phyloP scores from a whole-genome alignment of 2,329 filamentous ascomycete genomes.

The Colletotrichum lentis region DNA sequence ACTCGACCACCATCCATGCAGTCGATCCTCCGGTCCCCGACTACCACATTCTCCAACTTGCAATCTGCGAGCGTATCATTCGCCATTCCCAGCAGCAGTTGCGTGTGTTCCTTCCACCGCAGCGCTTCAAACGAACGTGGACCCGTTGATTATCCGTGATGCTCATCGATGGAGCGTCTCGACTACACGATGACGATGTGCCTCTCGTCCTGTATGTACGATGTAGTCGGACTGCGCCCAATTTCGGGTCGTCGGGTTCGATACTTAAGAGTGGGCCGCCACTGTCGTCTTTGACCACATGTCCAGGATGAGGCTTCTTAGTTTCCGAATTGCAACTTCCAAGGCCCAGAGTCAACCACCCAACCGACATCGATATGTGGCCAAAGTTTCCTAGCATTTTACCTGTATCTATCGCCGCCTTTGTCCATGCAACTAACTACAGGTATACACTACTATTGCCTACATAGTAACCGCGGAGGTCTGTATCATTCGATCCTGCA shows the following conservation, averaged over 20 bases:
- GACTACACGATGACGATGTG: neutral
- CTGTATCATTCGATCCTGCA: slow-evolving; percentile 16
- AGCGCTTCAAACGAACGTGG: neutral
- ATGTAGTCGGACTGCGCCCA: neutral
- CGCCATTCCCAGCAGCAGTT: neutral
- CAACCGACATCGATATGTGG: neutral
- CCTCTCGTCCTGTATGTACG: neutral
- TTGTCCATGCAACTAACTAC: too few relatives aligned
- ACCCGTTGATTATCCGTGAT: slow-evolving; percentile 11
- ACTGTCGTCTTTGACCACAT: neutral
- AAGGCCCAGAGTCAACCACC: neutral
- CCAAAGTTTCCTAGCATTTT: slow-evolving; percentile 11
- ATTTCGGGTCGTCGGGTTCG: slow-evolving; percentile 14
- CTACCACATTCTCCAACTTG: neutral
- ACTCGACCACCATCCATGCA: slow-evolving; percentile 29
- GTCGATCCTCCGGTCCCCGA: slow-evolving; percentile 28
- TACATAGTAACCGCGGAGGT: neutral
- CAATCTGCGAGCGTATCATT: slow-evolving; percentile 3
- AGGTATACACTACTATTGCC: neutral
- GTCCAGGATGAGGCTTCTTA: slow-evolving; percentile 1
- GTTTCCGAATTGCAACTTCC: slow-evolving; percentile 7
- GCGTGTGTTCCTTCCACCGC: neutral
- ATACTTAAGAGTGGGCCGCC: neutral
- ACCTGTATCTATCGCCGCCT: neutral
- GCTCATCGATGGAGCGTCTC: neutral